phyloP scores from a whole-genome alignment of 495 filamentous ascomycete species.

The Xylaria venustula region DNA sequence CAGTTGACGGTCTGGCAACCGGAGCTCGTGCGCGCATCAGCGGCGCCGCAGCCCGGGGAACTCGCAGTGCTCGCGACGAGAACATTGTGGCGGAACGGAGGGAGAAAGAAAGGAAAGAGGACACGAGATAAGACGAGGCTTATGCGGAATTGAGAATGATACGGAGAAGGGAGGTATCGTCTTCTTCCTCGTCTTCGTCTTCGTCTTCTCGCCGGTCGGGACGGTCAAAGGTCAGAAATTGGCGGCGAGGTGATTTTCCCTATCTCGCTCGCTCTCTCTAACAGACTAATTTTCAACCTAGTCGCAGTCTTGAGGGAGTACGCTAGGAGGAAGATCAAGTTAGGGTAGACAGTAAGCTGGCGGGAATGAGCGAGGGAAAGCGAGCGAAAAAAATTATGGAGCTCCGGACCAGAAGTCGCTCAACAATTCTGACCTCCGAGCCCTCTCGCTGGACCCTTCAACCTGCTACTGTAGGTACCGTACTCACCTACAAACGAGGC shows the following conservation, averaged over 20 bases:
- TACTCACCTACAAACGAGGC: neutral
- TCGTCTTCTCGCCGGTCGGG: neutral
- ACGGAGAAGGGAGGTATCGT: neutral
- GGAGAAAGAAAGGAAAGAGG: neutral
- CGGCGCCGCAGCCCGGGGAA: constrained; percentile 40
- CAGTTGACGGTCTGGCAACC: constrained; percentile 37
- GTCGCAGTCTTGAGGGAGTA: neutral
- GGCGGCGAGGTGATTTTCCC: constrained; percentile 1
- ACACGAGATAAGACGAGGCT: neutral
- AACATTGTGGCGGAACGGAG: constrained; percentile 39
- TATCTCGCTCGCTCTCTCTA: neutral
- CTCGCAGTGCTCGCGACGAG: constrained; percentile 52
- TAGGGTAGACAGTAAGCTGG: neutral
- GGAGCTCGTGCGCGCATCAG: constrained; percentile 39
- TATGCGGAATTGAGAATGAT: too few species aligned
- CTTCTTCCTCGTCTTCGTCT: neutral
- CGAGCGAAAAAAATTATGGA: constrained; percentile 12
- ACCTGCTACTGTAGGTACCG: neutral
- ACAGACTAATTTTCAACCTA: neutral
- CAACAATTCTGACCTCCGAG: constrained; percentile 14
- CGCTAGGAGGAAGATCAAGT: neutral
- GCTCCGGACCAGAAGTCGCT: constrained; percentile 14
- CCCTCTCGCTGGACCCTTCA: neutral
- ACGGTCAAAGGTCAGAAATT: neutral
- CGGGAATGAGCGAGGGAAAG: neutral